A percentile compares a stretch with the other conserved stretches of the same genome.
These are phyloP conservation scores for Ogataea neopini DNA, from an alignment of 805 yeast species.

Conservation along the genomic window DNA sequence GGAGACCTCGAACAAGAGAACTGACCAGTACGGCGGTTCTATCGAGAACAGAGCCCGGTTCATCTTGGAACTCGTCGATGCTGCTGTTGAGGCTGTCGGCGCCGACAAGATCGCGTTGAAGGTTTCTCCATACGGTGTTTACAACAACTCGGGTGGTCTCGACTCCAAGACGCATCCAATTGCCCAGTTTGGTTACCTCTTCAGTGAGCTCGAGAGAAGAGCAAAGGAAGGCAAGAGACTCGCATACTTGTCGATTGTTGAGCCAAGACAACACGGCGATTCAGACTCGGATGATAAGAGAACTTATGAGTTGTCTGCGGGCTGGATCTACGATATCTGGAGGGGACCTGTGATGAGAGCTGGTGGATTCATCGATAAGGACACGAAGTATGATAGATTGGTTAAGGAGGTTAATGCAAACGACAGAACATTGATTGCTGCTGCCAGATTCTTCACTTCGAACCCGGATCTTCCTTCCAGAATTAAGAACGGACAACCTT, in stretches of 20 bases:
- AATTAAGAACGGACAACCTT: constrained; percentile 35
- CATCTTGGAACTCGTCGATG: constrained; percentile 50
- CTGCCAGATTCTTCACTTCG: constrained; percentile 41
- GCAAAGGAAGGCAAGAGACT: constrained; percentile 36
- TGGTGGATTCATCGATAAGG: constrained; percentile 5
- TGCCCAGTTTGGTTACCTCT: not conserved
- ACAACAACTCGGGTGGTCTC: constrained; percentile 12
- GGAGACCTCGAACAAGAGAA: constrained; percentile 37
- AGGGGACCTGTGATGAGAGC: constrained; percentile 16
- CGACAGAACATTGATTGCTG: constrained; percentile 39
- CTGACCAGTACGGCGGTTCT: constrained; percentile 45
- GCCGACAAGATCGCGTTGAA: constrained; percentile 49
- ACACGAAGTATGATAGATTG: not conserved
- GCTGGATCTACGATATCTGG: constrained; percentile 5
- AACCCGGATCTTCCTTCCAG: constrained; percentile 46
- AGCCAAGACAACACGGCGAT: constrained; percentile 72
- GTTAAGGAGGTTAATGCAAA: constrained; percentile 12
- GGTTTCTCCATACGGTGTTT: constrained; percentile 47
- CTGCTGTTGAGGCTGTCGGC: constrained; percentile 52
- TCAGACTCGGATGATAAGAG: constrained; percentile 5
- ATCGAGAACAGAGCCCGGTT: constrained; percentile 45
- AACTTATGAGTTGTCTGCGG: not conserved
- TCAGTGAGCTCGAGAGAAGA: constrained; percentile 25
- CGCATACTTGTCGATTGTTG: constrained; percentile 40
- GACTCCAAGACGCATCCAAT: constrained; percentile 1